These are phyloP conservation scores for Elsinoe batatas DNA, from an alignment of 2,329 filamentous ascomycete genomes.

Conservation along the genomic window DNA sequence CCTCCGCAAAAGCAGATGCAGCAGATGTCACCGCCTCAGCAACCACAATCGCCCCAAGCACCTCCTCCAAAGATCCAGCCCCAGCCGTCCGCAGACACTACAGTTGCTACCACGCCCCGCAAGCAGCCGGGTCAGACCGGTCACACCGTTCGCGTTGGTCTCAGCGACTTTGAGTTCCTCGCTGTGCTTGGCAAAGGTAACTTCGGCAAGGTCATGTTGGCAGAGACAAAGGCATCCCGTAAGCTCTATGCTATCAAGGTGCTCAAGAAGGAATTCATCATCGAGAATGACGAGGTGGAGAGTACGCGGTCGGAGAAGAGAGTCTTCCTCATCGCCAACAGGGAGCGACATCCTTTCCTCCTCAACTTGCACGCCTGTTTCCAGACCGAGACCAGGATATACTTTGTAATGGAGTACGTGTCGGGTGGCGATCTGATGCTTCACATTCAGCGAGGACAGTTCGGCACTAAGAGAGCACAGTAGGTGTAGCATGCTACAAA, in stretches of 20 bases:
- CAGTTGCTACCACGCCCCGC: conserved; percentile 58
- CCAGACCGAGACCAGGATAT: conserved; percentile 95
- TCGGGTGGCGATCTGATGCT: conserved; percentile 98
- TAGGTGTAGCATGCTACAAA: conserved; percentile 40
- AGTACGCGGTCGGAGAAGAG: conserved; percentile 96
- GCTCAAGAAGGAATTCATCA: conserved; percentile 99
- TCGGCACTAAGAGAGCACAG: conserved; percentile 92
- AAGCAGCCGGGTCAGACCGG: conserved; percentile 61
- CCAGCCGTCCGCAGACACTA: conserved; percentile 6
- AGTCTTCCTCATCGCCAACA: conserved; percentile 93
- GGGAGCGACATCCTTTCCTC: conserved; percentile 91
- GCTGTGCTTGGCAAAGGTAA: conserved; percentile 98
- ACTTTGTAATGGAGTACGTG: conserved; percentile 99
- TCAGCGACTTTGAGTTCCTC: conserved; percentile 98
- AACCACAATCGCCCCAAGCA: conserved; percentile 33
- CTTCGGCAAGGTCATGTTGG: conserved; percentile 99
- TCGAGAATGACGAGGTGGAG: conserved; percentile 98
- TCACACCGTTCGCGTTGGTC: conserved; percentile 74
- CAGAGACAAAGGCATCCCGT: conserved; percentile 86
- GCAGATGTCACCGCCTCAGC: conserved; percentile 32
- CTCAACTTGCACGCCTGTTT: conserved; percentile 95
- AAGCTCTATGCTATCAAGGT: conserved; percentile 98
- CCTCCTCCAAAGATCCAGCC: conserved; percentile 24
- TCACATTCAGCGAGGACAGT: conserved; percentile 94
- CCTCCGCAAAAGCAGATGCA: conserved; percentile 37